Base-by-base conservation (phyloP, 805 yeast genomes). In the Tetrapisispora phaffii region DNA sequence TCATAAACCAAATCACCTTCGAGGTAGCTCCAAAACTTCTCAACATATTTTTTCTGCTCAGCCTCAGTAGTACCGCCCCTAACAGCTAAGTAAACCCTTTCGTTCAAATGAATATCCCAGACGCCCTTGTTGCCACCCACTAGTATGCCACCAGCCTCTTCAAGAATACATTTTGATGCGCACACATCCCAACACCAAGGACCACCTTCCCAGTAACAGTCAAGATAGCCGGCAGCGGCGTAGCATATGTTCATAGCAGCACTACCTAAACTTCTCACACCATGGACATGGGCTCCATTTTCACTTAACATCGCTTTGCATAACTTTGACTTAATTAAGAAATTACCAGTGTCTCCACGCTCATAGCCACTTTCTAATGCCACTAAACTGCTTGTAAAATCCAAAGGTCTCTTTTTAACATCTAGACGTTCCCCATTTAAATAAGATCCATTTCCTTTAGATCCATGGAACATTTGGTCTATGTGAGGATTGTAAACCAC, bases 201-300 rank as follows among this genome's bases (percentile, higher is more conserved):
- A n/a, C 82, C 82, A 41, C 82, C 82, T 60, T 77, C 82, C 82
- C 84, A 79, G 59, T 79, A 79, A 4, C 77, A 71, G 54, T 79
- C 85, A 23, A 77, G 48, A 46, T 67, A 68, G 6, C 85, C 85
- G 3, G 74, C 66, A 1, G 84, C 82, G 5, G 75, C 76, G 38
- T 73, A 72, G 39, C 80, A 72, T 33, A 77, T 59, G 55, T 78
- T 78, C 72, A 79, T 70, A 6, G 85, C 85, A 0, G 84, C 83
- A 17, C 82, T 76, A 2, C 85, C 85, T 45, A 76, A 60, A 19
- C 76, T 68, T 56, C 85, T 69, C 56, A 75, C 75, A 0, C 85
- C 85, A 53, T 79, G 85, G 32, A 75, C 71, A 57, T 68, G 74
- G 0, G 77, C 82, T 41, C 80, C 80, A 20, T 72, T 70, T 39